Evolutionary conservation across 768 basidiomycete species (phyloP).

Genomic region (Boletus pseudopeckii): DNA sequence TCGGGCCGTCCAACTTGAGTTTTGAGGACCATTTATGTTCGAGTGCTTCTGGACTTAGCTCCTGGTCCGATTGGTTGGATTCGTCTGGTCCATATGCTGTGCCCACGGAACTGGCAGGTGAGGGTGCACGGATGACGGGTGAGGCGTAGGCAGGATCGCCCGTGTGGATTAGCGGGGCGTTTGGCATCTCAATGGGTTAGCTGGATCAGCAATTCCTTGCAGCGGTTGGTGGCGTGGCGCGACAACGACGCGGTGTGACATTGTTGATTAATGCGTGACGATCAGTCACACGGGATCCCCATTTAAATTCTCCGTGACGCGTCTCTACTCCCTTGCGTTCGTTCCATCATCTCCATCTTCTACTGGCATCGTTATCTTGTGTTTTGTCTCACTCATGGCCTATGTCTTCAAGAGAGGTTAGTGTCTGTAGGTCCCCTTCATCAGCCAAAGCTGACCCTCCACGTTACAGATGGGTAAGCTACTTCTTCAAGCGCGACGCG

Average conservation of each 20-base stretch:
- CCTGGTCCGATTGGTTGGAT: slow-evolving; percentile 40
- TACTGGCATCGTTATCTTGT: slow-evolving; percentile 1
- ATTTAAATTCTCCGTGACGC: slow-evolving; percentile 32
- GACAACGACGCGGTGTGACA: slow-evolving; percentile 31
- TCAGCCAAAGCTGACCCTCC: slow-evolving; percentile 4
- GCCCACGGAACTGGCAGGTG: slow-evolving; percentile 46
- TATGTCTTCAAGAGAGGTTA: slow-evolving; percentile 59
- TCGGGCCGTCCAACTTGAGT: slow-evolving; percentile 35
- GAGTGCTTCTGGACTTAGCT: slow-evolving; percentile 37
- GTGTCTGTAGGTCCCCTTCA: slow-evolving; percentile 12
- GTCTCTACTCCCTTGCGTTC: slow-evolving; percentile 18
- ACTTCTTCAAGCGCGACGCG: slow-evolving; percentile 5
- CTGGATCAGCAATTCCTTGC: not conserved
- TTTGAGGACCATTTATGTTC: slow-evolving; percentile 33
- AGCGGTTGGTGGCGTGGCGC: not conserved
- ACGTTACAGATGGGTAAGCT: slow-evolving; percentile 45
- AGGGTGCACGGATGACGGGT: slow-evolving; percentile 44
- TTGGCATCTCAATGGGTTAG: slow-evolving; percentile 21
- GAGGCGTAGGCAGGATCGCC: slow-evolving; percentile 42
- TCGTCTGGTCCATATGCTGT: slow-evolving; percentile 47
- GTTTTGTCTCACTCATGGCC: slow-evolving; percentile 34
- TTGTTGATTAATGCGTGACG: slow-evolving; percentile 34
- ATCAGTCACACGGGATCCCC: slow-evolving; percentile 24
- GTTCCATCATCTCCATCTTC: slow-evolving; percentile 23
- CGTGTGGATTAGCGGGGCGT: slow-evolving; percentile 28